These are phyloP conservation scores for Millerago galiae DNA, from an alignment of 805 yeast genomes.

Conservation along the genomic window DNA sequence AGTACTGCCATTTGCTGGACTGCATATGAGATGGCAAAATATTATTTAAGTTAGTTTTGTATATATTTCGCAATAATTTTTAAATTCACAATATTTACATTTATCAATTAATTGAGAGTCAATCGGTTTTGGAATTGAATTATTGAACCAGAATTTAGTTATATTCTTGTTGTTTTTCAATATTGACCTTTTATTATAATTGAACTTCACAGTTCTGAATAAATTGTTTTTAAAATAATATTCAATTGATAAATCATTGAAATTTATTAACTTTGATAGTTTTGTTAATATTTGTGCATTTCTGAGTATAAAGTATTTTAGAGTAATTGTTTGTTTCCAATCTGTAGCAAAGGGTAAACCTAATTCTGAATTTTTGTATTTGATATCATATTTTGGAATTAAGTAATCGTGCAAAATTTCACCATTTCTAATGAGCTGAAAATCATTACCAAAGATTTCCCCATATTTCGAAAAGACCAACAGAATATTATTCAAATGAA, in stretches of 20 bases:
- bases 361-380: not conserved
- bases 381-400: not conserved
- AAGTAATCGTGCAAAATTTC: slow-evolving; percentile 7
- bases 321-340: slow-evolving; percentile 55
- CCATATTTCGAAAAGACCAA: slow-evolving; percentile 29
- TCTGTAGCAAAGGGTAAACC: slow-evolving; percentile 24
- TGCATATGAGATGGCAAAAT: slow-evolving; percentile 93
- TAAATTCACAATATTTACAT: slow-evolving; percentile 54
- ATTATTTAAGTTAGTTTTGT: slow-evolving; percentile 24
- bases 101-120: slow-evolving; percentile 21
- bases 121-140: slow-evolving; percentile 41
- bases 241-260: slow-evolving; percentile 36
- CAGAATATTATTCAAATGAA: slow-evolving; percentile 36
- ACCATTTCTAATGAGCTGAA: slow-evolving; percentile 36
- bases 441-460: slow-evolving; percentile 34
- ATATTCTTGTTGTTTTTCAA: slow-evolving; percentile 28
- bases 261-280: slow-evolving; percentile 29
- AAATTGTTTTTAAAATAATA: slow-evolving; percentile 42
- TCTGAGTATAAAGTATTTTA: slow-evolving; percentile 50
- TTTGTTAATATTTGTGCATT: slow-evolving; percentile 39
- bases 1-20: slow-evolving; percentile 98
- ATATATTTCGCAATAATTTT: slow-evolving; percentile 30
- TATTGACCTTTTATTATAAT: slow-evolving; percentile 30
- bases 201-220: slow-evolving; percentile 35
- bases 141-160: slow-evolving; percentile 53